Evolutionary conservation across 495 filamentous ascomycete species (phyloP).

Genomic region (Aspergillus asperescens): DNA sequence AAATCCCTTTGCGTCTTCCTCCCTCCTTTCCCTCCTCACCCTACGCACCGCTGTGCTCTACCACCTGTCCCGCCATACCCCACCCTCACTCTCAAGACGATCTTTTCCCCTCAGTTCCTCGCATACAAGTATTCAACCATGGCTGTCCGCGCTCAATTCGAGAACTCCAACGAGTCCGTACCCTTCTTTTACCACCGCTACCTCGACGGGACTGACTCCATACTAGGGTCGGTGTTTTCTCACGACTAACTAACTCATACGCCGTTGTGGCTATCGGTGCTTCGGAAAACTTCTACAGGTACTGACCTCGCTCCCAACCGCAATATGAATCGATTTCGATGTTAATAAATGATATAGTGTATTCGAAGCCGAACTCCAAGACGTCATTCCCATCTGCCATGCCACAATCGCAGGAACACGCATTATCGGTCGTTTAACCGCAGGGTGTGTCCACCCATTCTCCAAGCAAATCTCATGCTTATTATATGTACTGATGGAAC

Average conservation of each 20-base stretch:
- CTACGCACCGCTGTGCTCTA: not conserved
- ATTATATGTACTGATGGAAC: not conserved
- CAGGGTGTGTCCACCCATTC: conserved; percentile 59
- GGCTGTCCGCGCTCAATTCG: conserved; percentile 87
- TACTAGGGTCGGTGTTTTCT: conserved; percentile 86
- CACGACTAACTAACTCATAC: conserved; percentile 94
- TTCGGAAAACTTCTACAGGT: conserved; percentile 97
- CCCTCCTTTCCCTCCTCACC: not conserved
- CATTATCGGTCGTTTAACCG: conserved; percentile 91
- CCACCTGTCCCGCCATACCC: conserved; percentile 16
- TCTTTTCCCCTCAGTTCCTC: conserved; percentile 8
- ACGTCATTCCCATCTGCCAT: conserved; percentile 95
- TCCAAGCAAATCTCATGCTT: not conserved
- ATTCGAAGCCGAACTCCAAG: conserved; percentile 95
- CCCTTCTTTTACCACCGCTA: not conserved
- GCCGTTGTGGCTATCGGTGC: conserved; percentile 88
- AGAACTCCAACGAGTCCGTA: conserved; percentile 95
- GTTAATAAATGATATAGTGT: conserved; percentile 41
- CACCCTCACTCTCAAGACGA: not conserved
- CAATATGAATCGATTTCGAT: not conserved
- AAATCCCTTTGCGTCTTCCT: not conserved
- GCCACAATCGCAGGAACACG: conserved; percentile 95
- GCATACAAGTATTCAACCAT: conserved; percentile 37
- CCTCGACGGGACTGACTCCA: not conserved
- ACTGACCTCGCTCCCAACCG: not conserved